Evolutionary conservation across 2,329 filamentous ascomycete species (phyloP).

Genomic region (Alternaria postmessia): DNA sequence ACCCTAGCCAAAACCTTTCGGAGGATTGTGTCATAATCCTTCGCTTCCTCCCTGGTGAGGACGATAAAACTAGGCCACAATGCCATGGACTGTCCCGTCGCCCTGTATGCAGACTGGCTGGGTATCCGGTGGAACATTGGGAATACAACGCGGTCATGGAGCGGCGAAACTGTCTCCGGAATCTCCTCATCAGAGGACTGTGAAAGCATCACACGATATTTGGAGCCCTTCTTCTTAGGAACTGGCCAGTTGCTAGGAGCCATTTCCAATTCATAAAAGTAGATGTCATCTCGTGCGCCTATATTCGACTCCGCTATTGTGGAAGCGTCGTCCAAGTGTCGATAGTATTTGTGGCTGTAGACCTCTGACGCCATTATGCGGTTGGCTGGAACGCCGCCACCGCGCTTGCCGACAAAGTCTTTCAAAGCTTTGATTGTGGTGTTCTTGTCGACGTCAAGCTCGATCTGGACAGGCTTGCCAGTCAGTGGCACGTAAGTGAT

Average conservation of each 20-base stretch:
- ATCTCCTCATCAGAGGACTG: conserved; percentile 58
- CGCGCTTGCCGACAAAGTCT: conserved; percentile 64
- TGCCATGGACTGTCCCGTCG: conserved; percentile 47
- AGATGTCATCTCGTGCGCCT: conserved; percentile 66
- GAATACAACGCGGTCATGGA: conserved; percentile 73
- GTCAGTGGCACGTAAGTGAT: conserved; percentile 81
- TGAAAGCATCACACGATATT: conserved; percentile 56
- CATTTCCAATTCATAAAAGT: conserved; percentile 79
- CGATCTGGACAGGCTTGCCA: conserved; percentile 73
- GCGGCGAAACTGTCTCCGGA: conserved; percentile 65
- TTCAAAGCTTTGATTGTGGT: conserved; percentile 74
- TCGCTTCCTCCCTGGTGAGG: conserved; percentile 75
- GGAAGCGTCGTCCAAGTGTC: conserved; percentile 74
- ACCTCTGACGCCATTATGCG: conserved; percentile 83
- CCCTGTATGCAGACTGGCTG: conserved; percentile 43
- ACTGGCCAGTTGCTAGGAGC: conserved; percentile 79
- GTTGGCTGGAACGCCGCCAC: conserved; percentile 61
- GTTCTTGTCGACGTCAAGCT: conserved; percentile 82
- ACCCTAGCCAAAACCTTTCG: conserved; percentile 82
- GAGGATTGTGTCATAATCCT: conserved; percentile 73
- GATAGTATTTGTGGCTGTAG: conserved; percentile 85
- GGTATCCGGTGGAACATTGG: conserved; percentile 71
- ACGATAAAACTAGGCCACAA: conserved; percentile 73
- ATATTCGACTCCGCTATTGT: conserved; percentile 77
- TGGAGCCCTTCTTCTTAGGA: conserved; percentile 58